phyloP scores from a whole-genome alignment of 495 filamentous ascomycete species.

The Cetradonia linearis region DNA sequence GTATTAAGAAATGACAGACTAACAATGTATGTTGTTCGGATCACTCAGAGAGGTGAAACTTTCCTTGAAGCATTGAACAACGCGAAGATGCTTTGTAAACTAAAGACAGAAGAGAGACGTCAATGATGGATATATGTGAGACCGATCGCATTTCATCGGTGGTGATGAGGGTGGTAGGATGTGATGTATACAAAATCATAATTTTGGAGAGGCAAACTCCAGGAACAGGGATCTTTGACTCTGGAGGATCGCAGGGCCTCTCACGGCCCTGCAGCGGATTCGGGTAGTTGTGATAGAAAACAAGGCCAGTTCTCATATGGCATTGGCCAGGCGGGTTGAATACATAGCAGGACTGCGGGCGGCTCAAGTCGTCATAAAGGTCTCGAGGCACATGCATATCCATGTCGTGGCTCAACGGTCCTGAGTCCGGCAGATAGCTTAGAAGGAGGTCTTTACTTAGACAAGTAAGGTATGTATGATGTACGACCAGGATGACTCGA shows the following conservation, averaged over 20 bases:
- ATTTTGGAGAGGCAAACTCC: neutral
- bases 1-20: neutral
- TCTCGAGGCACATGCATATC: neutral
- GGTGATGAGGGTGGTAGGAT: neutral
- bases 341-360: neutral
- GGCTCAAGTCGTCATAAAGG: neutral
- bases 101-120: neutral
- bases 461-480: neutral
- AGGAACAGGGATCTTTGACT: neutral
- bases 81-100: neutral
- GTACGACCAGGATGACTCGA: neutral
- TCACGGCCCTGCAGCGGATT: neutral
- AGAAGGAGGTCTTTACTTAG: neutral
- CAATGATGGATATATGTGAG: neutral
- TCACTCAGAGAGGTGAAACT: neutral
- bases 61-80: neutral
- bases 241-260: neutral
- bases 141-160: conserved; percentile 5
- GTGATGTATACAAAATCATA: neutral
- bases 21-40: neutral
- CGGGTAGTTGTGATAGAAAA: neutral
- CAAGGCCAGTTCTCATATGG: neutral
- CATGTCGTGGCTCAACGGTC: neutral
- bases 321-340: neutral
- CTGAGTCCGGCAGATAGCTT: neutral